Evolutionary conservation across 306 rosid species (phyloP).

Genomic region (Vigna hirtella): DNA sequence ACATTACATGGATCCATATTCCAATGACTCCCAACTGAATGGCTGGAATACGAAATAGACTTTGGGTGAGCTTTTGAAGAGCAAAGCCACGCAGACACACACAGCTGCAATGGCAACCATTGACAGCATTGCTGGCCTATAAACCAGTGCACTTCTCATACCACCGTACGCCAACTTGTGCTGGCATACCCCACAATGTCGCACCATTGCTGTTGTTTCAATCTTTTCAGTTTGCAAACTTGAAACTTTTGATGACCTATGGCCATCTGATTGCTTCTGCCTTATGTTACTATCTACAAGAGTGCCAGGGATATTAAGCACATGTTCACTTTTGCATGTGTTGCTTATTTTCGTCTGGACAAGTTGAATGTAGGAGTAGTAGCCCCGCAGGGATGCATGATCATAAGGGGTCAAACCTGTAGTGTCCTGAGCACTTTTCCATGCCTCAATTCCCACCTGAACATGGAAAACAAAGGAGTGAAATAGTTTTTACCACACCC

Average conservation of each 20-base stretch:
- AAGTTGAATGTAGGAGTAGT: conserved; percentile 75
- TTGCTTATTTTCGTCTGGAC: conserved; percentile 70
- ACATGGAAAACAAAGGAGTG: conserved; percentile 8
- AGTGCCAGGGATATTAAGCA: conserved; percentile 69
- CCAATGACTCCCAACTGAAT: conserved; percentile 86
- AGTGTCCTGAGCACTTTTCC: conserved; percentile 72
- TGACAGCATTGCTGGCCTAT: conserved; percentile 90
- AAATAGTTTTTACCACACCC: background rate
- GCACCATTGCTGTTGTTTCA: conserved; percentile 36
- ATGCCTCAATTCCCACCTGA: conserved; percentile 89
- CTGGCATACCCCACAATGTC: conserved; percentile 59
- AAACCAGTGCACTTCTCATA: conserved; percentile 62
- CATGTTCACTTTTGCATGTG: conserved; percentile 55
- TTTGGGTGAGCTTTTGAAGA: conserved; percentile 90
- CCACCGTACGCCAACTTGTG: conserved; percentile 55
- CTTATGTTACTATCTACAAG: conserved; percentile 53
- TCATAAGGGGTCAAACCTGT: conserved; percentile 81
- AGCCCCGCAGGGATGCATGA: conserved; percentile 71
- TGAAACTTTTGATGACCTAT: conserved; percentile 56
- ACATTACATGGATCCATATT: conserved; percentile 73
- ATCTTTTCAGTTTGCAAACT: conserved; percentile 62
- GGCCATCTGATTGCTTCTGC: conserved; percentile 53
- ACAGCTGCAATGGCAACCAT: conserved; percentile 95
- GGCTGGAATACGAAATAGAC: conserved; percentile 80
- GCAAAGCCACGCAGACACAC: conserved; percentile 95